Evolutionary conservation across 345 rosid species (phyloP), one percentile per base, ranked within the genome.

Genomic region (Populus tremula): DNA sequence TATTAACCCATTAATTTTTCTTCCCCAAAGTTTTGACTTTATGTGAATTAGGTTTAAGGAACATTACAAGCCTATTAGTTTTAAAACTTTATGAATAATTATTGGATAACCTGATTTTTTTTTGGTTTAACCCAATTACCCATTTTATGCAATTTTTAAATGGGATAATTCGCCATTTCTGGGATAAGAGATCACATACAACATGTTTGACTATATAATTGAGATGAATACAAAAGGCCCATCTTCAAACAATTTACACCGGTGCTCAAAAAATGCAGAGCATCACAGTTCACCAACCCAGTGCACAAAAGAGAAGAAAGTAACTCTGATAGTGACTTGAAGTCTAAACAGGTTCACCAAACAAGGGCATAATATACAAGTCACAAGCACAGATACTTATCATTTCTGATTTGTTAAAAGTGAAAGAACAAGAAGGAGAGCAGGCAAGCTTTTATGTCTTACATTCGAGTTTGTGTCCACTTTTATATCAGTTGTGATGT

Each of bases 391-490:
- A 67, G 20, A 67, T n/a, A n/a, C 9, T n/a, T 9, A 56, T 56
- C 27, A 45, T 36, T 2, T 43, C 47, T 43, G 47, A 43, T 43
- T 21, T 39, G 64, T 50, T 9, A 59, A 9, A 39, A 69, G 63
- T 20, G 21, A 38, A 36, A 16, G 64, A 41, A 41, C 25, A 49
- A 27, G 64, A 31, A 68, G 50, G 11, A 77, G 50, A 39, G 31
- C 61, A 36, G 66, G 21, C 18, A 39, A 67, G 20, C 23, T 21
- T 41, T 47, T 18, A 16, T 10, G 43, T 79, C 97, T 84, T 83
- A 93, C 98, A 56, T 94, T 91, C 65, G 98, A 71, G 65, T 73
- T 73, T 12, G 85, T 83, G 72, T 83, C 85, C 20, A 83, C 85
- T 76, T 83, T 83, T 12, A 83, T 61, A 73, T 83, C 83, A 49